A percentile compares a stretch with the other conserved stretches of the same genome.
These are phyloP conservation scores for Neofusicoccum laricinum DNA, from an alignment of 2,329 filamentous ascomycete species.

Conservation along the genomic window DNA sequence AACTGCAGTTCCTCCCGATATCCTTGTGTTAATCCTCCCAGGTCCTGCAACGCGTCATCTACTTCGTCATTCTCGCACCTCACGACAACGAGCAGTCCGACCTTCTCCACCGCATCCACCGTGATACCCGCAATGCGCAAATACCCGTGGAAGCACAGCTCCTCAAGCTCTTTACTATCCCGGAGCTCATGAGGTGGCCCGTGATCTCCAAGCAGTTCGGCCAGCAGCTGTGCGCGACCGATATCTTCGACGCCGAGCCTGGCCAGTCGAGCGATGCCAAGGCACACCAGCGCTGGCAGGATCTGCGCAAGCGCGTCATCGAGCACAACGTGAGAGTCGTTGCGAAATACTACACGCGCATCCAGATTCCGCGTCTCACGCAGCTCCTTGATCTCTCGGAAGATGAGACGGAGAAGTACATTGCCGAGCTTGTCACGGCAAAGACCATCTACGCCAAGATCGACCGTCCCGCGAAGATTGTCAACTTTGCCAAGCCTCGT, in stretches of 20 bases:
- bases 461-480: constrained; percentile 84
- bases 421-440: constrained; percentile 91
- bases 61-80: constrained; percentile 93
- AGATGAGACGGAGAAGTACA: constrained; percentile 98
- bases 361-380: constrained; percentile 86
- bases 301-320: constrained; percentile 95
- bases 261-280: constrained; percentile 71
- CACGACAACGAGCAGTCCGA: constrained; percentile 99
- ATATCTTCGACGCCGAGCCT: constrained; percentile 75
- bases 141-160: constrained; percentile 80
- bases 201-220: constrained; percentile 87
- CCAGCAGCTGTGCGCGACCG: constrained; percentile 79
- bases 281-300: constrained; percentile 83
- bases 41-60: constrained; percentile 92
- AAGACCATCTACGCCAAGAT: constrained; percentile 99
- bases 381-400: constrained; percentile 87
- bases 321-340: constrained; percentile 98
- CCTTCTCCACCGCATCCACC: constrained; percentile 86
- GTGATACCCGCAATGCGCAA: constrained; percentile 76
- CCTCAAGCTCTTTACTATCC: constrained; percentile 89
- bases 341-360: constrained; percentile 98
- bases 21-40: constrained; percentile 36
- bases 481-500: constrained; percentile 91
- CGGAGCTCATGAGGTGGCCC: constrained; percentile 98
- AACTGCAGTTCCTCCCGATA: not conserved